Evolutionary conservation across 2,329 filamentous ascomycete species (phyloP), one percentile per base, ranked within the genome.

Genomic region (Colletotrichum spinosum): DNA sequence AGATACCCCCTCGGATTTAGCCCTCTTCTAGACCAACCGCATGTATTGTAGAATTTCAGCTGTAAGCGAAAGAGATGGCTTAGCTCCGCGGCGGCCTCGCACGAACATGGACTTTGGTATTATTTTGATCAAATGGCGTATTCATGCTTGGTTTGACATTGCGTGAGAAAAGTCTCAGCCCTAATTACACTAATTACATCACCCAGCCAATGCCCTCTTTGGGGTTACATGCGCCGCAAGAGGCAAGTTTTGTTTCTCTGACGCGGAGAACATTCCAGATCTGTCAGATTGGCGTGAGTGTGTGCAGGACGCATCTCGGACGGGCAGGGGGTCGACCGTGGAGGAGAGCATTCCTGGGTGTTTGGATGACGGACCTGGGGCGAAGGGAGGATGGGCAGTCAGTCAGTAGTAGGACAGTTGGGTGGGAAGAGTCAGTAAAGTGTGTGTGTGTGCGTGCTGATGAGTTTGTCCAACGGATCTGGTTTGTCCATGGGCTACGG

Each of bases 1-100:
- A 60, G 58, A 64, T 65, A 65, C 61, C 60, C 67, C 67, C 55
- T 51, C 38, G 45, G 64, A 55, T 52, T 64, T 68, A 42, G 55
- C 50, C 64, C 54, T 67, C 42, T 55, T 64, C 25, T 59, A 59
- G 64, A 57, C 41, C 25, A 25, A 25, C 25, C 59, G 34, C 48
- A 52, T 68, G 50, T 67, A 59, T 62, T 53, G 58, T 59, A 57
- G 52, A 52, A n/a, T 33, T 51, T 33, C 48, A n/a, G 3, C 60
- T 48, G 25, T 25, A 25, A 60, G 45, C 15, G 41, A 49, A 41
- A 48, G 62, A 25, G 25, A 25, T 25, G 25, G 25, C 25, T 25
- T 61, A 57, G 56, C 48, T 56, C 48, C 42, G 56, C 48, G 57
- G 65, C 65, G 42, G 53, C 61, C 46, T 51, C 41, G 49, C 44